A percentile compares a stretch with the other conserved stretches of the same genome.
phyloP scores from a whole-genome alignment of 2,329 filamentous ascomycete genomes.

The Pyricularia pennisetigena region DNA sequence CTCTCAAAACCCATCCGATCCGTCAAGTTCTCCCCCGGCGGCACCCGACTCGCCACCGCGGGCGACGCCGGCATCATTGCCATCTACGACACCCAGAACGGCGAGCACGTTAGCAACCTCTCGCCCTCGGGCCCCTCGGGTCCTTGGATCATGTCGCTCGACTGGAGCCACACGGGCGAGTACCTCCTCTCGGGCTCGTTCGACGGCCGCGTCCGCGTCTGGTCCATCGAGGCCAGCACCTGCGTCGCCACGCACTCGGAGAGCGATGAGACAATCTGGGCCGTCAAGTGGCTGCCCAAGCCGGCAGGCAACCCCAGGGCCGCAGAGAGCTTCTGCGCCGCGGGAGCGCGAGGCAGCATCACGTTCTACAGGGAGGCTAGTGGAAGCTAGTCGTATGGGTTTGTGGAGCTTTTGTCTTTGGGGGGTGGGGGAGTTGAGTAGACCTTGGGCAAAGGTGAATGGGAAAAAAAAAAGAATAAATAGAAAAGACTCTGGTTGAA shows the following conservation, averaged over 20 bases:
- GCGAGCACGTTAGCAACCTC: slow-evolving; percentile 84
- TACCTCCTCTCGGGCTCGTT: slow-evolving; percentile 81
- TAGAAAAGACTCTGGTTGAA: not conserved
- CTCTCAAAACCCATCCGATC: slow-evolving; percentile 79
- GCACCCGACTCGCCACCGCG: slow-evolving; percentile 76
- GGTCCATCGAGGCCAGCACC: slow-evolving; percentile 73
- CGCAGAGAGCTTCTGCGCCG: slow-evolving; percentile 63
- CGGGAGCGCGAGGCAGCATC: slow-evolving; percentile 65
- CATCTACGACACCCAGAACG: slow-evolving; percentile 84
- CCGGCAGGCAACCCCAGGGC: slow-evolving; percentile 38
- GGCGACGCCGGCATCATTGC: slow-evolving; percentile 85
- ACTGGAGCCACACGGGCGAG: slow-evolving; percentile 91
- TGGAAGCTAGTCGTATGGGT: slow-evolving; percentile 28
- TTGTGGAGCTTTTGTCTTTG: not conserved
- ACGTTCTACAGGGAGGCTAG: slow-evolving; percentile 81
- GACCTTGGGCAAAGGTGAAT: not conserved
- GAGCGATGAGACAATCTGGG: slow-evolving; percentile 73
- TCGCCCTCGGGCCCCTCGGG: slow-evolving; percentile 32
- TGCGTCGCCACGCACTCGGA: slow-evolving; percentile 94
- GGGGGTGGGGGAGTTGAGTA: not conserved
- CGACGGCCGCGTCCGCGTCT: slow-evolving; percentile 92
- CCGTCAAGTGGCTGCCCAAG: slow-evolving; percentile 75
- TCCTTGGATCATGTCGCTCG: slow-evolving; percentile 82
- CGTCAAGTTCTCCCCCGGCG: slow-evolving; percentile 79
- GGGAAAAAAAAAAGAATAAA: not conserved